A percentile compares a stretch with the other conserved stretches of the same genome.
These are phyloP conservation scores for Phalaenopsis equestris DNA, from an alignment of 106 monocot species.

Conservation along the genomic window DNA sequence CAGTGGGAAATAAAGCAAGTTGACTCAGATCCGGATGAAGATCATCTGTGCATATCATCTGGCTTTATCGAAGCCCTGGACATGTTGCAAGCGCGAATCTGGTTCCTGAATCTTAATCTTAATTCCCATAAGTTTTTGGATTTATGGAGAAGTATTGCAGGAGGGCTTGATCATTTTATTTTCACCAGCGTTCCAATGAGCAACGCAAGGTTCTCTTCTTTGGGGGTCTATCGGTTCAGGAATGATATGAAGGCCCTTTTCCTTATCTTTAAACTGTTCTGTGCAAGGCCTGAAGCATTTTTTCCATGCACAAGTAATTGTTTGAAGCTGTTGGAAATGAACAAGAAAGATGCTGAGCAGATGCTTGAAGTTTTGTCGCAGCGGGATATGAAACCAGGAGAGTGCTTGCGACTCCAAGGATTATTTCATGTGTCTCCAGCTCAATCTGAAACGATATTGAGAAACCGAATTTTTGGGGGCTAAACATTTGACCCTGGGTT, in stretches of 20 bases:
- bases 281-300: conserved; percentile 58
- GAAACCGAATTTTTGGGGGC: conserved; percentile 19
- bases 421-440: conserved; percentile 34
- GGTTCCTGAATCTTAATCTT: conserved; percentile 24
- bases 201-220: conserved; percentile 28
- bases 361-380: conserved; percentile 22
- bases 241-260: conserved; percentile 48
- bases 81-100: conserved; percentile 33
- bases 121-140: conserved; percentile 61
- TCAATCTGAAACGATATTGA: conserved; percentile 39
- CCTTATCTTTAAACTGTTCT: conserved; percentile 54
- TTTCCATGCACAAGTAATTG: conserved; percentile 50
- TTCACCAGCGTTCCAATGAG: conserved; percentile 44
- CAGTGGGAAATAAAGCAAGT: conserved; percentile 8
- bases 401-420: conserved; percentile 12
- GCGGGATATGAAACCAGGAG: neutral
- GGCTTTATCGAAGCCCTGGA: conserved; percentile 47
- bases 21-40: conserved; percentile 17
- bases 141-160: conserved; percentile 65
- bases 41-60: conserved; percentile 21
- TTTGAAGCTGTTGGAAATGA: conserved; percentile 38
- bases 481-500: neutral
- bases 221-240: conserved; percentile 43
- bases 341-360: conserved; percentile 15
- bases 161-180: conserved; percentile 67